Conservation (phyloP, 176 grass and related monocot genomes). For the Rhynchospora tenuis region DNA sequence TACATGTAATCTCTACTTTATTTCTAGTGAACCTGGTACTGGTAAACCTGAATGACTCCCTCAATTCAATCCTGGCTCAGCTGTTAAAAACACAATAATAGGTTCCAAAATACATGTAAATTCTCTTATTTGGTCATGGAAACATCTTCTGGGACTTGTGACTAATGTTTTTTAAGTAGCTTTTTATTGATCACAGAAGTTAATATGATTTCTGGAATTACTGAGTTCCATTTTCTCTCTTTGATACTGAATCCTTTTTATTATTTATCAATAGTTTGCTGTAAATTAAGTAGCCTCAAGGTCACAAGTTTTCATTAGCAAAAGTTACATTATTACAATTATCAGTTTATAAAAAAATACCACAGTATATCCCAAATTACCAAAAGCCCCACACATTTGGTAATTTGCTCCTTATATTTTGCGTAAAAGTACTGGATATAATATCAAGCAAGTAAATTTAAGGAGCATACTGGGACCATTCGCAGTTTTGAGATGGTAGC, state of each 20-base stretch:
- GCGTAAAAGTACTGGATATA: no score
- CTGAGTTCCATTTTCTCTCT: neutral
- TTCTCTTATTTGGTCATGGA: neutral
- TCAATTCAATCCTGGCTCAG: neutral
- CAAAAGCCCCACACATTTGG: no score
- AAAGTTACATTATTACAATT: no score
- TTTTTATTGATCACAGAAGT: neutral
- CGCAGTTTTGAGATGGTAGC: no score
- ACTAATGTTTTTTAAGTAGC: neutral
- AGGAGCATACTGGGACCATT: no score
- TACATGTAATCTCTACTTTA: neutral
- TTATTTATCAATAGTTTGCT: neutral
- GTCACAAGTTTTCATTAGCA: no score
- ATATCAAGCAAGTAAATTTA: no score
- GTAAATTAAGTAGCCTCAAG: no score
- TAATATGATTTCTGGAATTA: neutral
- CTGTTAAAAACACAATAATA: neutral
- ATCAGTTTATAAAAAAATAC: no score
- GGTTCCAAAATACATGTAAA: neutral
- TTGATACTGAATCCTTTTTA: neutral
- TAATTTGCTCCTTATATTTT: no score
- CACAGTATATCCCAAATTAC: no score
- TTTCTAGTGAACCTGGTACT: neutral
- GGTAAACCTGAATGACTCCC: neutral
- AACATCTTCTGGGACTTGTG: neutral